Conservation (phyloP, 257 asterid species). For the Nicotiana attenuata region DNA sequence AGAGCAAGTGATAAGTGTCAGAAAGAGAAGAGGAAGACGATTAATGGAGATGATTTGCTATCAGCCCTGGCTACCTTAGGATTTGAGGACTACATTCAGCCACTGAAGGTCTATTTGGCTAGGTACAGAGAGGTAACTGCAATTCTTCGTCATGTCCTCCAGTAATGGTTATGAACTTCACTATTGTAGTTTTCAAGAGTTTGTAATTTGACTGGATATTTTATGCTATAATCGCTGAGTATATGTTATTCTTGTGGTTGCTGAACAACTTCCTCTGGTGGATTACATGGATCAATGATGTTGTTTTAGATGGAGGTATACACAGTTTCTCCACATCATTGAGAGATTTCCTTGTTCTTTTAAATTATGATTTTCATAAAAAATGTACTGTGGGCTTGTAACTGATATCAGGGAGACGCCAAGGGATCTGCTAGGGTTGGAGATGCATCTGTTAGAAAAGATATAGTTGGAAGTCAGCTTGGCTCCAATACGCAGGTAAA, state of each 20-base stretch:
- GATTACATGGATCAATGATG: slow-evolving; percentile 18
- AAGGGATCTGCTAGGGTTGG: slow-evolving; percentile 49
- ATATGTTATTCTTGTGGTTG: slow-evolving; percentile 12
- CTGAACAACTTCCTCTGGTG: slow-evolving; percentile 10
- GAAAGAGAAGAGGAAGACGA: slow-evolving; percentile 61
- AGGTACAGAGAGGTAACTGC: slow-evolving; percentile 57
- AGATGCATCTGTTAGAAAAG: slow-evolving; percentile 40
- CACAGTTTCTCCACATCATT: slow-evolving; percentile 3
- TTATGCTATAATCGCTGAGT: not conserved
- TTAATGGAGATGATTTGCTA: slow-evolving; percentile 61
- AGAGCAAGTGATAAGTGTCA: slow-evolving; percentile 67
- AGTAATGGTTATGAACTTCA: not conserved
- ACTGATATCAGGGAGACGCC: slow-evolving; percentile 44
- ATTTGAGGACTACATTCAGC: slow-evolving; percentile 48
- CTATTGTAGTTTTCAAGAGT: not conserved
- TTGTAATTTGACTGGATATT: not conserved
- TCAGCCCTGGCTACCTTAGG: slow-evolving; percentile 64
- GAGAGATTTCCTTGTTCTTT: not conserved
- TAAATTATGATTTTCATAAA: not conserved
- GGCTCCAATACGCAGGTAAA: slow-evolving; percentile 43
- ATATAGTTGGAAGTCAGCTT: slow-evolving; percentile 36
- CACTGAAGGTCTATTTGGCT: slow-evolving; percentile 49
- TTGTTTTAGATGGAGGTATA: slow-evolving; percentile 54
- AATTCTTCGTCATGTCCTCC: not conserved
- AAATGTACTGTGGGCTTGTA: slow-evolving; percentile 15